Percentiles rank a stretch among this genome's conserved stretches.
phyloP scores from a whole-genome alignment of 805 yeast genomes.

The Starmerella floricola region DNA sequence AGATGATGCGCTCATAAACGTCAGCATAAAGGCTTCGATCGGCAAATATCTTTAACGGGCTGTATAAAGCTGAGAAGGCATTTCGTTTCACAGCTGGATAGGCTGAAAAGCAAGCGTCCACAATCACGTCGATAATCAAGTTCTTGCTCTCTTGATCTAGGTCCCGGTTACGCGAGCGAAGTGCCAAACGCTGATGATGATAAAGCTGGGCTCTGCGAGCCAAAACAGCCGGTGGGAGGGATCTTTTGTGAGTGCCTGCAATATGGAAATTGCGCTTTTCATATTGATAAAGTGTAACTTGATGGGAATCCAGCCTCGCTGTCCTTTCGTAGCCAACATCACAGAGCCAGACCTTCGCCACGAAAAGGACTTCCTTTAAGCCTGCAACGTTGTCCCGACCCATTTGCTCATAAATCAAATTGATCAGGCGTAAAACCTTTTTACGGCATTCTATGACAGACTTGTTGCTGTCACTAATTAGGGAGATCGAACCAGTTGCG shows the following conservation, averaged over 20 bases:
- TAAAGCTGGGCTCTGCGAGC: constrained; percentile 62
- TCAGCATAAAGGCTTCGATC: constrained; percentile 41
- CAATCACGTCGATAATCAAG: constrained; percentile 53
- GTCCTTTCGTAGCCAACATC: constrained; percentile 68
- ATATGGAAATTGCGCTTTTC: constrained; percentile 50
- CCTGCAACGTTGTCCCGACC: constrained; percentile 51
- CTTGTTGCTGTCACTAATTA: neutral
- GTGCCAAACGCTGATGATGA: constrained; percentile 60
- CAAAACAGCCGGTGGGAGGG: constrained; percentile 65
- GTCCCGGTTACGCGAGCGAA: constrained; percentile 61
- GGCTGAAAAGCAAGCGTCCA: constrained; percentile 47
- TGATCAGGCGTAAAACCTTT: constrained; percentile 1
- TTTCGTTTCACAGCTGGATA: constrained; percentile 57
- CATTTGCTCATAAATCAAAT: constrained; percentile 41
- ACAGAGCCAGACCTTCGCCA: constrained; percentile 62
- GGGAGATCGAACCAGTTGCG: constrained; percentile 55
- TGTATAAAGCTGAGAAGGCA: constrained; percentile 56
- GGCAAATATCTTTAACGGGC: constrained; percentile 41
- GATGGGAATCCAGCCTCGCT: constrained; percentile 43
- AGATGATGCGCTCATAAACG: constrained; percentile 41
- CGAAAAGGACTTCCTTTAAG: constrained; percentile 49
- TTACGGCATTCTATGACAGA: constrained; percentile 1
- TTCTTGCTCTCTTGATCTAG: constrained; percentile 23
- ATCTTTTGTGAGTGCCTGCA: constrained; percentile 45
- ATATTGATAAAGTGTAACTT: constrained; percentile 43